Percentiles rank a stretch among this genome's conserved stretches.
Evolutionary conservation across 2,329 filamentous ascomycete genomes (phyloP).

Genomic region (Epichloe uncinata): DNA sequence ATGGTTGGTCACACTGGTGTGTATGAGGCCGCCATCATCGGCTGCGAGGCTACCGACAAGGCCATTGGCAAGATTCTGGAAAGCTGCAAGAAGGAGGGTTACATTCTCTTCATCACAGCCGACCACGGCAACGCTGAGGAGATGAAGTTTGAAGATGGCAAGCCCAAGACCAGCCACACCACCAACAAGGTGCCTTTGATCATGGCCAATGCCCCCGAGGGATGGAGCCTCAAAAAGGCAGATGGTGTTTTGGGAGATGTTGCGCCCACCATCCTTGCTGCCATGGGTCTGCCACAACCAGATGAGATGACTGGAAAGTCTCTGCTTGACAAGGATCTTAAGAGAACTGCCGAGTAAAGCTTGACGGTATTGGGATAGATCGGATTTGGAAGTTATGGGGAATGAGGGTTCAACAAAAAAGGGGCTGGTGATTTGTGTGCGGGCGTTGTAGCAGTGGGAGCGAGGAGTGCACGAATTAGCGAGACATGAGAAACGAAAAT

Average conservation of each 20-base stretch:
- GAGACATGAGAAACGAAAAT: slow-evolving; percentile 1
- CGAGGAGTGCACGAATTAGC: not conserved
- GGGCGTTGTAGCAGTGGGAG: not conserved
- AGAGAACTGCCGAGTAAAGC: slow-evolving; percentile 17
- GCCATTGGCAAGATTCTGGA: slow-evolving; percentile 89
- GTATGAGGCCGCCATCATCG: slow-evolving; percentile 85
- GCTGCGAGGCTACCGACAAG: slow-evolving; percentile 75
- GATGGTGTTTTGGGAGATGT: slow-evolving; percentile 93
- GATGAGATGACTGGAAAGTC: slow-evolving; percentile 84
- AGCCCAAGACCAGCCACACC: slow-evolving; percentile 95
- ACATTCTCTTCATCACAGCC: slow-evolving; percentile 87
- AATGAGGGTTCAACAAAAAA: not conserved
- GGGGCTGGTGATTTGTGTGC: slow-evolving; percentile 4
- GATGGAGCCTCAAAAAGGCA: slow-evolving; percentile 73
- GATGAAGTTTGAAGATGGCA: slow-evolving; percentile 93
- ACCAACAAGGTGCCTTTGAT: slow-evolving; percentile 96
- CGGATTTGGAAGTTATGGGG: no score
- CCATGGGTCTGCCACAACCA: slow-evolving; percentile 84
- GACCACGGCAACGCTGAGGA: slow-evolving; percentile 98
- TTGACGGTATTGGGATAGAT: no score
- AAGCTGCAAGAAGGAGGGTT: slow-evolving; percentile 83
- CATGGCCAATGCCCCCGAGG: slow-evolving; percentile 91
- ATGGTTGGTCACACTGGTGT: slow-evolving; percentile 99
- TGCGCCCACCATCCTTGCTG: slow-evolving; percentile 79
- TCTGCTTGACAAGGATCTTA: slow-evolving; percentile 61